Evolutionary conservation across 2,329 filamentous ascomycete genomes (phyloP).

Genomic region (Trichophyton benhamiae): DNA sequence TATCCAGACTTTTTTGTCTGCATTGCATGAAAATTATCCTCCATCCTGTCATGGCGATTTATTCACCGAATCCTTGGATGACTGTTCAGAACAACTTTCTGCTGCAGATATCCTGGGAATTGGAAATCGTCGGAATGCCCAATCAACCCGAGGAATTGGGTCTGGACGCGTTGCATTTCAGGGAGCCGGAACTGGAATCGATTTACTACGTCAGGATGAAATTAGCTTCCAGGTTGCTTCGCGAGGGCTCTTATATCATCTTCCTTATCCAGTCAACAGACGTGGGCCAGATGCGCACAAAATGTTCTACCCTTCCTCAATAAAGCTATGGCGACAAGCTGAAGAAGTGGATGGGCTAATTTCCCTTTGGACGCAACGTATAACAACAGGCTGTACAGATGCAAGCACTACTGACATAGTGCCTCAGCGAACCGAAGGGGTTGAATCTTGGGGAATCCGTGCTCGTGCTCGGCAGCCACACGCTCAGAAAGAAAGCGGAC

Average conservation of each 20-base stretch:
- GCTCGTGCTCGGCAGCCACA: neutral
- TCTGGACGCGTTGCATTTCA: constrained; percentile 35
- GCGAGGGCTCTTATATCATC: constrained; percentile 68
- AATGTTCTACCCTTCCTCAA: constrained; percentile 82
- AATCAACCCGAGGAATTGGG: constrained; percentile 37
- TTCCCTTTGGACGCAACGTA: constrained; percentile 28
- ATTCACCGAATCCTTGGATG: constrained; percentile 65
- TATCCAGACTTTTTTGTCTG: constrained; percentile 75
- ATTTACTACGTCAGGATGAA: constrained; percentile 79
- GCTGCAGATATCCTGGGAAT: constrained; percentile 76
- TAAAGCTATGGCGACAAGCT: constrained; percentile 69
- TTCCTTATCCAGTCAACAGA: constrained; percentile 74
- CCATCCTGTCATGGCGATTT: constrained; percentile 59
- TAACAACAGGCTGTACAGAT: constrained; percentile 29
- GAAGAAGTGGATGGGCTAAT: constrained; percentile 70
- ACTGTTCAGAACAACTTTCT: constrained; percentile 77
- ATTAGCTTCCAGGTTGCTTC: constrained; percentile 87
- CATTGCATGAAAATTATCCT: constrained; percentile 86
- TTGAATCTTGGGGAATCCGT: constrained; percentile 25
- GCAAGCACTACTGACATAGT: constrained; percentile 23
- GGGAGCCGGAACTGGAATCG: constrained; percentile 49
- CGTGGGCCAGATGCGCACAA: constrained; percentile 53
- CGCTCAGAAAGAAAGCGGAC: neutral
- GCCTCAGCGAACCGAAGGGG: constrained; percentile 16
- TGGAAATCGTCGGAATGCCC: constrained; percentile 38